These are phyloP conservation scores for Pilatotrama ljubarskyi DNA, from an alignment of 768 basidiomycete genomes.

Conservation along the genomic window DNA sequence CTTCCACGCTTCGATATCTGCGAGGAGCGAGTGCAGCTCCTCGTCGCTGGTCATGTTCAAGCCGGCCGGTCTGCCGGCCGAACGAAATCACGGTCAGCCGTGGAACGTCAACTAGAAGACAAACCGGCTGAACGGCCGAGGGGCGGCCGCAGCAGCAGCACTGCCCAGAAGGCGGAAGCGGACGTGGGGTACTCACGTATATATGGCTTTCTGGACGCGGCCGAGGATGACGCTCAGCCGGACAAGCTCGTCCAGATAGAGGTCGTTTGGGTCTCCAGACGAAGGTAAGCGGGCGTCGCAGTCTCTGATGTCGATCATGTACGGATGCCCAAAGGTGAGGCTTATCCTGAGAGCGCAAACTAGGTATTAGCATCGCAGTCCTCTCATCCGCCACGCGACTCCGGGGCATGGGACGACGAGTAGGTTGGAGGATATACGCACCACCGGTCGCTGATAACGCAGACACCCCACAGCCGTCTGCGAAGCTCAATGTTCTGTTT, in stretches of 20 bases:
- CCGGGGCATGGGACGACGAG: background rate
- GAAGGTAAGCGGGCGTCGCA: slow-evolving; percentile 94
- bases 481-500: slow-evolving; percentile 84
- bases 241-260: slow-evolving; percentile 90
- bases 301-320: slow-evolving; percentile 95
- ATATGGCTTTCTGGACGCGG: slow-evolving; percentile 88
- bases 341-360: slow-evolving; percentile 59
- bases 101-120: background rate
- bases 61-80: slow-evolving; percentile 71
- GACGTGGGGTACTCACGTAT: slow-evolving; percentile 54
- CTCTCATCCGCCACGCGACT: background rate
- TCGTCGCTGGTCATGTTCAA: slow-evolving; percentile 84
- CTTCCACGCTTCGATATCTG: slow-evolving; percentile 78
- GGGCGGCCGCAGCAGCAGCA: slow-evolving; percentile 16
- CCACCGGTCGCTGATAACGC: slow-evolving; percentile 95
- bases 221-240: slow-evolving; percentile 91
- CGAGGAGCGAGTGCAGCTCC: slow-evolving; percentile 61
- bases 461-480: slow-evolving; percentile 90
- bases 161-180: too few relatives aligned
- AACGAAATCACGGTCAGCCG: slow-evolving; percentile 8
- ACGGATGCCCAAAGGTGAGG: slow-evolving; percentile 88
- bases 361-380: background rate
- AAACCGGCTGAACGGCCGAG: slow-evolving; percentile 6
- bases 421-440: slow-evolving; percentile 36
- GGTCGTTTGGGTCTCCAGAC: slow-evolving; percentile 73